Conservation (phyloP, 176 grass and related monocot species). For the Saccharum spontaneum region DNA sequence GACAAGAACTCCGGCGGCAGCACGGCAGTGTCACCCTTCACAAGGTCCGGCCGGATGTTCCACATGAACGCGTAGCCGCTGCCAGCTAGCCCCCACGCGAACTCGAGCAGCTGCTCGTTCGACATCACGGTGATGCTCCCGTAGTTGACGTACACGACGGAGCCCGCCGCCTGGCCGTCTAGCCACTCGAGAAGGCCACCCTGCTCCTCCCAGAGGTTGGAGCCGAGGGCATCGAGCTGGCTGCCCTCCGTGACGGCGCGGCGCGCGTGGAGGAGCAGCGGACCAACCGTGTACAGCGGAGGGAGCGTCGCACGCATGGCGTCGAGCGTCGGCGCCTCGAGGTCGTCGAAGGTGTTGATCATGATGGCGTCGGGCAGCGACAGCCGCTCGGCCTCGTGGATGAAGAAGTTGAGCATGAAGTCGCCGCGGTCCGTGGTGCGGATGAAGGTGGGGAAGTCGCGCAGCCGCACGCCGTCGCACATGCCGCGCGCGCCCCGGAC, state of each 20-base stretch:
- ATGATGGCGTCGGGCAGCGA: background rate
- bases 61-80: constrained; percentile 66
- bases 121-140: constrained; percentile 1
- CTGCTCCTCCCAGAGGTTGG: background rate
- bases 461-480: background rate
- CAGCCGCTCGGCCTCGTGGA: background rate
- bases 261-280: background rate
- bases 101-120: background rate
- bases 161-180: background rate
- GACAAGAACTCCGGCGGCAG: constrained; percentile 49
- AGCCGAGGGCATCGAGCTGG: background rate
- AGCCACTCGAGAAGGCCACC: background rate
- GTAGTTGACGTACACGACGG: background rate
- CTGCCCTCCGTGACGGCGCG: background rate
- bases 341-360: background rate
- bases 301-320: background rate
- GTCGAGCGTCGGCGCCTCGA: background rate
- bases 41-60: constrained; percentile 62
- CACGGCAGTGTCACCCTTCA: constrained; percentile 43
- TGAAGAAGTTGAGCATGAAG: background rate
- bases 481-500: background rate
- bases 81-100: background rate
- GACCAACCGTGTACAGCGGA: background rate
- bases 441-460: background rate
- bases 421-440: background rate